A percentile compares a stretch with the other conserved stretches of the same genome.
Conservation (phyloP, 129 eudicot genomes). For the Flaveria linearis region DNA sequence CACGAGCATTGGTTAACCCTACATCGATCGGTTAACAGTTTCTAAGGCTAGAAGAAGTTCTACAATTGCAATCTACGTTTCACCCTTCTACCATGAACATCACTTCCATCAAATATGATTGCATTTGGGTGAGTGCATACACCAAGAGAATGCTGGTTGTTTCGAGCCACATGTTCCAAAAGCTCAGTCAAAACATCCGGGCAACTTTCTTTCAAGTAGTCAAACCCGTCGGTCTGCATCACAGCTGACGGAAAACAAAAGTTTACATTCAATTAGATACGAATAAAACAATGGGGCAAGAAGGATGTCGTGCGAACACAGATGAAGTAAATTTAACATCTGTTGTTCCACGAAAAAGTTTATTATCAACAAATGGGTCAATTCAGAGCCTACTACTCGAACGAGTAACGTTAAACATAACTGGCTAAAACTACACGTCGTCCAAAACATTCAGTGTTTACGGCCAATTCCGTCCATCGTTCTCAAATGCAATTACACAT, state of each 20-base stretch:
- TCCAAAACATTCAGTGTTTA: background rate
- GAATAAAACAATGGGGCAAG: background rate
- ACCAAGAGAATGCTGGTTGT: slow-evolving; percentile 59
- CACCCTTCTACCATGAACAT: slow-evolving; percentile 70
- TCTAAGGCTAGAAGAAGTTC: slow-evolving; percentile 16
- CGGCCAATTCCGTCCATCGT: background rate
- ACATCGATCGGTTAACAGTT: background rate
- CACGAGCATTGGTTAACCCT: slow-evolving; percentile 13
- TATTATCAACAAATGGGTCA: background rate
- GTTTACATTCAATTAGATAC: background rate
- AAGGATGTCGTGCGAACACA: too few relatives aligned
- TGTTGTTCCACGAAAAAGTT: background rate
- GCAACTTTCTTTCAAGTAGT: slow-evolving; percentile 81
- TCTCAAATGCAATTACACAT: background rate
- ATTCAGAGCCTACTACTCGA: background rate
- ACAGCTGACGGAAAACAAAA: slow-evolving; percentile 56
- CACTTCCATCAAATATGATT: slow-evolving; percentile 59
- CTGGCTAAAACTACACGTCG: background rate
- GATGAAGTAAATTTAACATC: background rate
- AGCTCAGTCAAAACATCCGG: slow-evolving; percentile 67
- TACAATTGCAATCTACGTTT: slow-evolving; percentile 60
- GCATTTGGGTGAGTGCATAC: slow-evolving; percentile 43
- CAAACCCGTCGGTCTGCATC: slow-evolving; percentile 90
- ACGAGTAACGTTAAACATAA: background rate
- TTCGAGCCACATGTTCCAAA: slow-evolving; percentile 75